Base-by-base conservation (phyloP, 257 asterid species). In the Fraxinus americana region DNA sequence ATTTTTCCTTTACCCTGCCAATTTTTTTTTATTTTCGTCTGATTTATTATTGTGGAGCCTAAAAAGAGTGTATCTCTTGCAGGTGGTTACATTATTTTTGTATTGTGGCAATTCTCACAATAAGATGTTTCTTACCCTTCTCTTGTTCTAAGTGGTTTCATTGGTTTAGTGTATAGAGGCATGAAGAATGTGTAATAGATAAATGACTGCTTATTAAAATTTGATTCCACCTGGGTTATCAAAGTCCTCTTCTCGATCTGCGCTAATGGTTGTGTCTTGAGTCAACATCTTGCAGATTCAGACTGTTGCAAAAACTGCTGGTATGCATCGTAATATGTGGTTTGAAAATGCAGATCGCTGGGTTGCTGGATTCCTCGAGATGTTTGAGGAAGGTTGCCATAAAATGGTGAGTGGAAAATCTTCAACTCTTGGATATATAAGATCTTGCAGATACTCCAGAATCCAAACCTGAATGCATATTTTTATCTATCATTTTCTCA, bases 291-390 rank as follows among this genome's bases (percentile, higher is more conserved):
- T 79, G 21, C 89, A 91, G 96, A 87, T 91, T 80, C 96, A 91
- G 86, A 89, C 89, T 63, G 96, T 89, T 45, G 93, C 94, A 63
- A 89, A 88, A 84, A 91, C 92, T 14, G 96, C 94, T 52, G 84
- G 86, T 69, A 80, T 87, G 76, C 90, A 85, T 76, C 91, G 81
- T 39, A 88, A 87, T 59, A 82, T 83, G 77, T 91, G 96, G 96
- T 89, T 91, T 59, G 96, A 91, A 87, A 91, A 91, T 71, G 96
- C 94, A 13, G 96, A 91, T 75, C 84, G 90, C 59, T 86, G 85
- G 92, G 94, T 91, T 85, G 96, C 92, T 52, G 96, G 96, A 65
- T 91, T 89, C 79, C 96, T 91, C 17, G 92, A 87, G 77, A 91
- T 91, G 92, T 89, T 91, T 4, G 96, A 89, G 86, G 96, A 91